Evolutionary conservation across 2,329 filamentous ascomycete species (phyloP).

Genomic region (Sporothrix euskadiensis): DNA sequence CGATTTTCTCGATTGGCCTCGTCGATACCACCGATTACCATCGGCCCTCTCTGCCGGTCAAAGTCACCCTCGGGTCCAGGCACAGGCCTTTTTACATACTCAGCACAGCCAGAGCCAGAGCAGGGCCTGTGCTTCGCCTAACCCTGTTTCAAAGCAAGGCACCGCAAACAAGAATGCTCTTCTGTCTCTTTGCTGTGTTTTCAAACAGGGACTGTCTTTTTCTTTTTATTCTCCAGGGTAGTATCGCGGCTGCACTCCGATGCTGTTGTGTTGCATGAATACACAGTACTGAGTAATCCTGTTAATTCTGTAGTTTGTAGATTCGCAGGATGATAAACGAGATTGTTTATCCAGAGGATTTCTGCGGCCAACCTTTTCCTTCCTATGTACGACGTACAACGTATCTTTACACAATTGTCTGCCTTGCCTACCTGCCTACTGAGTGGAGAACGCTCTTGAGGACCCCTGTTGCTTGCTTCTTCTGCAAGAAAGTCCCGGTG

Average conservation of each 20-base stretch:
- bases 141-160: constrained; percentile 14
- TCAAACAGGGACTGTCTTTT: background rate
- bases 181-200: background rate
- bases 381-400: background rate
- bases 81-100: background rate
- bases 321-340: constrained; percentile 1
- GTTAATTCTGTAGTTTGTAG: background rate
- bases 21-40: too few relatives aligned
- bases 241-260: background rate
- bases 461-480: constrained; percentile 5
- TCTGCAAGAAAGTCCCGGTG: background rate
- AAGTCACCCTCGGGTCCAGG: background rate
- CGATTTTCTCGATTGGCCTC: background rate
- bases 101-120: background rate
- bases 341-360: background rate
- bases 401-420: background rate
- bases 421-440: background rate
- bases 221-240: background rate
- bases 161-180: background rate
- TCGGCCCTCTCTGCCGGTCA: background rate
- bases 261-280: background rate
- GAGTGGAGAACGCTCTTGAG: background rate
- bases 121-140: constrained; percentile 13
- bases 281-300: too few relatives aligned
- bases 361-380: background rate